Base-by-base conservation (phyloP, 148 eudicot genomes). In the Camellia lanceoleosa region DNA sequence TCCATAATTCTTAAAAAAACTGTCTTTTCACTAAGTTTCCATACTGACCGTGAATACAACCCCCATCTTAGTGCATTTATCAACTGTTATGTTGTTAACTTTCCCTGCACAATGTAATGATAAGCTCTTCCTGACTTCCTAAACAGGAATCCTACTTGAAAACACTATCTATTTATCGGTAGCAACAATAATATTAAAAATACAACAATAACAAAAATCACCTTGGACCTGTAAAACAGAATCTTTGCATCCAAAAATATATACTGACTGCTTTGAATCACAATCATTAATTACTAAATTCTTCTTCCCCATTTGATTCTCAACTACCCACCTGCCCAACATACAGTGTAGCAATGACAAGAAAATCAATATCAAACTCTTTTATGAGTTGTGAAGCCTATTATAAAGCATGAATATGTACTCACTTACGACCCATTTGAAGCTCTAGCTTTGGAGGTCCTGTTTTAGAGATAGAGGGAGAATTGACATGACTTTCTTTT, bases 341-440 rank as follows among this genome's bases (percentile, higher is more conserved):
- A 51, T 20, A 74, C 78, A 82, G 69, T 13, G 64, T 54, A 41
- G 63, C 11, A 74, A 65, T 5, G 69, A 51, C 62, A 46, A 64
- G 58, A 15, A 30, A 47, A 44, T 68, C 30, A 42, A 7, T 55
- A 30, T 52, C 10, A 71, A 55, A 30, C 23, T 14, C 54, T 30
- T 3, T 47, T 71, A 54, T 7, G 51, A 47, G 41, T 49, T 13
- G 63, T 18, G 19, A 19, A 54, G 18, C 46, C 42, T 52, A 60
- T 44, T 5, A 47, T 73, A 23, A 49, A 61, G 42, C 15, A 52
- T 46, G 70, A 84, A 76, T 15, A 7, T 15, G 16, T 78, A 88
- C 97, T 92, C 83, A 96, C 99, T 96, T 96, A 46, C 98, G 95
- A 83, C 98, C 98, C 98, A 96, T 91, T 81, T 90, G 97, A 82